Percentiles rank a stretch among this genome's conserved stretches.
Conservation (phyloP, 2,329 filamentous ascomycete genomes). For the Sordariomycetes sp. region DNA sequence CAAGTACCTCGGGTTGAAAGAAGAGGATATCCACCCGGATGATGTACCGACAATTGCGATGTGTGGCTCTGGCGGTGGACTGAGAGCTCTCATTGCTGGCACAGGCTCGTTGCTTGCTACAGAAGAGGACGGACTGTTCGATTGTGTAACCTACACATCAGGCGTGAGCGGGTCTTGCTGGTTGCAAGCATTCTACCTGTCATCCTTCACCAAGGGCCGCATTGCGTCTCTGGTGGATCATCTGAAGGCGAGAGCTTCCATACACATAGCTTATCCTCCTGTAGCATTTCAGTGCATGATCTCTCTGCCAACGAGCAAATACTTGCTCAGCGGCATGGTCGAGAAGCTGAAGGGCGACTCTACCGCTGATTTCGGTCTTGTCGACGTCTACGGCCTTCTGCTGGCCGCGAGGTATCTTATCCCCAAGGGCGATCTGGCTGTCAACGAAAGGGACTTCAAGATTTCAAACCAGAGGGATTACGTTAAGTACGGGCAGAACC, state of each 20-base stretch:
- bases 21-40: slow-evolving; percentile 78
- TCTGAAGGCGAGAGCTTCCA: slow-evolving; percentile 71
- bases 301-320: slow-evolving; percentile 89
- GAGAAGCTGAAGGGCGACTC: slow-evolving; percentile 78
- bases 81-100: slow-evolving; percentile 83
- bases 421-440: slow-evolving; percentile 64
- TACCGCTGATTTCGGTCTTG: slow-evolving; percentile 71
- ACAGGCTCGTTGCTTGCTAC: slow-evolving; percentile 79
- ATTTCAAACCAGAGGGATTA: slow-evolving; percentile 77
- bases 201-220: slow-evolving; percentile 58
- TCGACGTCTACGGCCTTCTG: slow-evolving; percentile 85
- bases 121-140: slow-evolving; percentile 80
- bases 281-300: slow-evolving; percentile 71
- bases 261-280: slow-evolving; percentile 90
- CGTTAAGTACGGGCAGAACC: slow-evolving; percentile 68
- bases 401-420: slow-evolving; percentile 79
- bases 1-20: slow-evolving; percentile 69
- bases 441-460: slow-evolving; percentile 76
- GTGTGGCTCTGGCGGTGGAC: slow-evolving; percentile 85
- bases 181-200: slow-evolving; percentile 79
- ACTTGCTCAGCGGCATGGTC: slow-evolving; percentile 76
- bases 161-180: slow-evolving; percentile 95
- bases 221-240: slow-evolving; percentile 70
- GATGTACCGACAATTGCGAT: slow-evolving; percentile 91
- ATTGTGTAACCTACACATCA: slow-evolving; percentile 90